phyloP scores from a whole-genome alignment of 495 filamentous ascomycete genomes.

The Glarea lozoyensis region DNA sequence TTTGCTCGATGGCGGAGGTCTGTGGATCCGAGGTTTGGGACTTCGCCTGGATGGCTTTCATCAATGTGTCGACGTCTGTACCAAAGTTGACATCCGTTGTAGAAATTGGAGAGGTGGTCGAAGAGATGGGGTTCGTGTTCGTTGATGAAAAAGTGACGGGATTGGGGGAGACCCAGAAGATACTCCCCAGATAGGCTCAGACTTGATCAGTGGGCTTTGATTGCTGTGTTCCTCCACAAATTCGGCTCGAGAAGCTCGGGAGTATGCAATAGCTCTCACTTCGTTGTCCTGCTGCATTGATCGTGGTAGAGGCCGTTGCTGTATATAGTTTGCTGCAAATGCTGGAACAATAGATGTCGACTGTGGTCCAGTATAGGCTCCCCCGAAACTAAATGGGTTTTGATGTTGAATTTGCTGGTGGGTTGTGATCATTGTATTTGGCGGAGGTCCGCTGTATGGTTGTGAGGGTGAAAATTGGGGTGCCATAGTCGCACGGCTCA shows the following conservation, averaged over 20 bases:
- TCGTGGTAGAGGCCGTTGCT: slow-evolving; percentile 15
- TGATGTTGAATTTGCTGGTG: slow-evolving; percentile 16
- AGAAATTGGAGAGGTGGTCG: slow-evolving; percentile 17
- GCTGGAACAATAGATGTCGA: slow-evolving; percentile 10
- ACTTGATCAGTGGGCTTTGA: slow-evolving; percentile 17
- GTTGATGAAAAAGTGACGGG: slow-evolving; percentile 6
- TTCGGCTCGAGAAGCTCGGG: slow-evolving; percentile 8
- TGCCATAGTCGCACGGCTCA: slow-evolving; percentile 18
- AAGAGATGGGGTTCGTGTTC: slow-evolving; percentile 16
- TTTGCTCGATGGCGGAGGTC: slow-evolving; percentile 18
- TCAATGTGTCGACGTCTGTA: slow-evolving; percentile 81
- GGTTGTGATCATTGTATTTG: slow-evolving; percentile 7
- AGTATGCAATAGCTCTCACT: slow-evolving; percentile 2
- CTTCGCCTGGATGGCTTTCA: slow-evolving; percentile 85
- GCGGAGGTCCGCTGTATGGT: slow-evolving; percentile 7
- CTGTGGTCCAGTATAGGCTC: slow-evolving; percentile 5
- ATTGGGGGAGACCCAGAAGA: background rate
- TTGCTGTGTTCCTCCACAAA: slow-evolving; percentile 18
- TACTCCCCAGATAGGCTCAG: slow-evolving; percentile 10
- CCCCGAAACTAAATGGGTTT: slow-evolving; percentile 15
- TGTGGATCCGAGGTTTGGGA: slow-evolving; percentile 31
- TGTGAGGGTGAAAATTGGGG: slow-evolving; percentile 16
- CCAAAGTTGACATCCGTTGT: slow-evolving; percentile 50
- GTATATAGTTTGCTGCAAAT: slow-evolving; percentile 17
- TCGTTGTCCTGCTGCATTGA: slow-evolving; percentile 10